Base-by-base conservation (phyloP, 2,329 filamentous ascomycete genomes). In the Aphanocladium album region DNA sequence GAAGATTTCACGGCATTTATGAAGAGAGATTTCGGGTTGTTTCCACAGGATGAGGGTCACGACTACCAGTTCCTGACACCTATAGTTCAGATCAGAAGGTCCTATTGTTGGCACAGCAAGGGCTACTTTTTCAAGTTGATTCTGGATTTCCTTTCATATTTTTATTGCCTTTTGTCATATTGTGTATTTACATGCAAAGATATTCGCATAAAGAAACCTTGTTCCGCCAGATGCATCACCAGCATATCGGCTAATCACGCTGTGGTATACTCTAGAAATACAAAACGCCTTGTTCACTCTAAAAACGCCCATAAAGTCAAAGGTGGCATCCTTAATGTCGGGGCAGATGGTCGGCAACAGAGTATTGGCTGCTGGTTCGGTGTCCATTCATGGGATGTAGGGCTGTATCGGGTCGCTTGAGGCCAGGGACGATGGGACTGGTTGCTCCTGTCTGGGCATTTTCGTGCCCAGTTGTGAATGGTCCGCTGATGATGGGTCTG, bases 351-450 rank as follows among this genome's bases (percentile, higher is more conserved):
- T 81, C 71, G n/a, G 76, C 80, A 62, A 76, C 78, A 49, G 80
- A 83, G 68, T 84, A 84, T 8, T 71, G 70, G 64, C 74, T 80
- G 67, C 72, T 78, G 30, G 71, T 69, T 2, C 71, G 72, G 25
- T 17, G n/a, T 35, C 71, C 72, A 65, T 80, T 74, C 54, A 79
- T 78, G 27, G 85, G 85, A 65, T 88, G 85, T 64, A 85, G 63
- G 1, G 82, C 81, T 8, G 84, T 84, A 30, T 81, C 78, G 1
- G 85, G 85, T 12, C 84, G 79, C 68, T 79, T 75, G 14, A 87
- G 62, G 0, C 76, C 76, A 1, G 84, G 83, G 23, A 79, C 73
- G 63, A 88, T 82, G 2, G 85, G 85, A 64, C 82, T 85, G 55
- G 73, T 71, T 54, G 80, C 71, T 66, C 23, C 63, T 47, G 73